These are phyloP conservation scores for Isabelozyma pseudorhagii DNA, from an alignment of 805 yeast genomes.

Conservation along the genomic window DNA sequence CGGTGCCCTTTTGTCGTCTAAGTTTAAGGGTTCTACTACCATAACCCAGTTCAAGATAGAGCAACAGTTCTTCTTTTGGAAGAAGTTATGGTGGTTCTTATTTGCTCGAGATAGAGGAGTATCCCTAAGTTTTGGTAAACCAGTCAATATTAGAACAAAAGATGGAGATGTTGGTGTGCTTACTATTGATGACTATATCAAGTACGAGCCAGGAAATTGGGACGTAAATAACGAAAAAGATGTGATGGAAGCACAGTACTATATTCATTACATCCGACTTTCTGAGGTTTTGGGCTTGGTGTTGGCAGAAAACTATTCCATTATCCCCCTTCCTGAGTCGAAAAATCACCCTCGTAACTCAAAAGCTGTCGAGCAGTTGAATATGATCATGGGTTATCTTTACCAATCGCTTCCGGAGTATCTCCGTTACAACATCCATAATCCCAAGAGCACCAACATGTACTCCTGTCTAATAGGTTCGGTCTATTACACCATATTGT, in stretches of 20 bases:
- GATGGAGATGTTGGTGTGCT: conserved; percentile 1
- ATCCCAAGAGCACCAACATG: conserved; percentile 1
- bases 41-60: not conserved
- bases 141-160: conserved; percentile 1
- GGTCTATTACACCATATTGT: conserved; percentile 3
- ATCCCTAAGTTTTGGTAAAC: conserved; percentile 6
- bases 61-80: conserved; percentile 8
- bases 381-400: conserved; percentile 5
- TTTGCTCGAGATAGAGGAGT: conserved; percentile 4
- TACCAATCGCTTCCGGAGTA: conserved; percentile 2
- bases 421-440: conserved; percentile 2
- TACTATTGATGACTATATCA: conserved; percentile 6
- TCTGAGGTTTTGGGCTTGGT: conserved; percentile 6
- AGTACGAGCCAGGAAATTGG: conserved; percentile 6
- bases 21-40: not conserved
- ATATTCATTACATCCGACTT: conserved; percentile 1
- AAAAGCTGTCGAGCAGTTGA: conserved; percentile 3
- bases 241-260: conserved; percentile 1
- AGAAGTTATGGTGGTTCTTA: conserved; percentile 9
- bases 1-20: not conserved
- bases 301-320: conserved; percentile 3
- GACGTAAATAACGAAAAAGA: conserved; percentile 1
- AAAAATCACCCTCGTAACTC: not conserved
- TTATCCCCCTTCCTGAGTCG: not conserved
- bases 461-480: conserved; percentile 1